Base-by-base conservation (phyloP, 352 stramenopile species). In the Phytopythium kandeliae region DNA sequence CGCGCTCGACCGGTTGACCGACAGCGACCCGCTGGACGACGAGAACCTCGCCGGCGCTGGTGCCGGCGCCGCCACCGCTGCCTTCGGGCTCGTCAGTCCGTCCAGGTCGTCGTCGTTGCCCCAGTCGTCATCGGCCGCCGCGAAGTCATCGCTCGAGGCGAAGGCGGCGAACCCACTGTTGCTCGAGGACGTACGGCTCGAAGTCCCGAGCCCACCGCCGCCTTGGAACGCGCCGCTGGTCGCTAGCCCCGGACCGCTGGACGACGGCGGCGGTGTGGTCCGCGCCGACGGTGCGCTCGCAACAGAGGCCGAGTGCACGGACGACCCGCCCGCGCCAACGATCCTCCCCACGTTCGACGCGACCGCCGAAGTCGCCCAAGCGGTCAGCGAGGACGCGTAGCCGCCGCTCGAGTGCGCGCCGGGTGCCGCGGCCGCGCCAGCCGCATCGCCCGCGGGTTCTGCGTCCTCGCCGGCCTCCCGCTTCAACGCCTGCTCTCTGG, bases 341-440 rank as follows among this genome's bases (percentile, higher is more conserved):
- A 87, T 70, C 60, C 85, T 86, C 38, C 70, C 69, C 36, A 88
- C 78, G 38, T 86, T 88, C 8, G 78, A 83, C 6, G 54, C 63
- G 44, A 91, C 78, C 30, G 74, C 71, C 0, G 80, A 89, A 1
- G 80, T 72, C 11, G 80, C 80, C 80, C 80, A 91, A n/a, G 78
- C 85, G 15, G 75, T 86, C 7, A 91, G 51, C 15, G 74, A 87
- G 15, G 74, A 77, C 12, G 74, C 75, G 37, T 89, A 91, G 26
- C 77, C 71, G n/a, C 56, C 54, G 2, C 54, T 71, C 25, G 54
- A 62, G 21, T 76, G 59, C 28, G 57, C 55, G 31, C 57, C 58
- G 58, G 61, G 60, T 22, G 59, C 56, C 2, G 58, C 53, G 8
- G 40, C 36, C 5, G 33, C 54, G 48, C 10, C 41, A 45, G 35